Conservation (phyloP, 257 asterid species). For the Oldenlandia corymbosa region DNA sequence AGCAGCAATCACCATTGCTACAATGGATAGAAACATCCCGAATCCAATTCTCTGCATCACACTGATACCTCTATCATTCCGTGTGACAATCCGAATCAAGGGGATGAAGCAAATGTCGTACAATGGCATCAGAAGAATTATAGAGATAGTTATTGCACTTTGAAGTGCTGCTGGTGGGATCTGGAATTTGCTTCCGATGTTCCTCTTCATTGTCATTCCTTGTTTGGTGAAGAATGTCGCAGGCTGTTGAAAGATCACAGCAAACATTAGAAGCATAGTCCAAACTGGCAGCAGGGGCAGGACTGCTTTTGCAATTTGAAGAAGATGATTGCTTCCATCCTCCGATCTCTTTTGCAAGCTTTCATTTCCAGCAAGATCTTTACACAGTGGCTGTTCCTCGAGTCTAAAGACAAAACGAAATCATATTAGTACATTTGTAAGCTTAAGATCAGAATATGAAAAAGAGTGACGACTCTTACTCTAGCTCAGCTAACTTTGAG, state of each 20-base stretch:
- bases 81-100: slow-evolving; percentile 42
- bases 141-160: slow-evolving; percentile 78
- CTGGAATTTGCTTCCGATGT: slow-evolving; percentile 51
- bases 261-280: slow-evolving; percentile 76
- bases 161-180: slow-evolving; percentile 98
- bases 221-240: slow-evolving; percentile 94
- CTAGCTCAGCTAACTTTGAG: slow-evolving; percentile 45
- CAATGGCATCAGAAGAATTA: slow-evolving; percentile 71
- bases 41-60: slow-evolving; percentile 85
- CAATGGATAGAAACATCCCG: slow-evolving; percentile 74
- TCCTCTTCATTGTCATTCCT: slow-evolving; percentile 82
- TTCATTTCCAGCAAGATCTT: slow-evolving; percentile 19
- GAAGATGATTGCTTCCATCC: slow-evolving; percentile 20
- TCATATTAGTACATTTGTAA: background rate
- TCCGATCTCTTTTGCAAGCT: slow-evolving; percentile 12
- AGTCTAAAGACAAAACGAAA: slow-evolving; percentile 38
- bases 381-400: slow-evolving; percentile 38
- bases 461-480: slow-evolving; percentile 41
- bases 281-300: slow-evolving; percentile 68
- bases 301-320: slow-evolving; percentile 37
- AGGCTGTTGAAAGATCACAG: slow-evolving; percentile 89
- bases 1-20: slow-evolving; percentile 87
- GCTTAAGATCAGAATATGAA: background rate
- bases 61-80: slow-evolving; percentile 56
- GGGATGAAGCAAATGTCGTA: slow-evolving; percentile 72